A percentile compares a stretch with the other conserved stretches of the same genome.
Conservation (phyloP, 768 basidiomycete species). For the Holtermanniella nyarrowii region DNA sequence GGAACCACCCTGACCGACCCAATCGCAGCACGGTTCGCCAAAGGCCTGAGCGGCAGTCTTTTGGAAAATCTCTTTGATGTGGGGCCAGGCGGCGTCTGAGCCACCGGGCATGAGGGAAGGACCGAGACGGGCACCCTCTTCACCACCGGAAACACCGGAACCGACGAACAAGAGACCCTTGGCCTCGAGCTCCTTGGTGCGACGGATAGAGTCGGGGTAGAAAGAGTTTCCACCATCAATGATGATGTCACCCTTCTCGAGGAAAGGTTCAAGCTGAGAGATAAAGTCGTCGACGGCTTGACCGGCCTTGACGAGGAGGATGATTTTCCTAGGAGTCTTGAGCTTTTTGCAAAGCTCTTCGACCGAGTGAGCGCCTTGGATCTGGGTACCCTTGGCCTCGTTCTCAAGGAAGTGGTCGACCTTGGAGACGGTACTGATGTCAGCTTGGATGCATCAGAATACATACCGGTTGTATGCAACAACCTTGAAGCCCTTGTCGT, state of each 20-base stretch:
- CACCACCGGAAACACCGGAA: constrained; percentile 97
- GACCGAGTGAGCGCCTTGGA: constrained; percentile 88
- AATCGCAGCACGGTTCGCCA: constrained; percentile 97
- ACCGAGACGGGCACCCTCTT: constrained; percentile 94
- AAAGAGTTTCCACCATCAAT: constrained; percentile 99
- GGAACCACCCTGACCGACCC: constrained; percentile 83
- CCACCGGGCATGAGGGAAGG: constrained; percentile 99
- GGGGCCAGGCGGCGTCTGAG: constrained; percentile 83
- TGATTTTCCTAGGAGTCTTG: constrained; percentile 89
- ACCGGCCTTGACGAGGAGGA: constrained; percentile 98
- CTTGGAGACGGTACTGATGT: constrained; percentile 64
- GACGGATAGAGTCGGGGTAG: constrained; percentile 95
- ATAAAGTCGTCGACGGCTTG: constrained; percentile 94
- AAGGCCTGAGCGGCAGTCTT: constrained; percentile 89
- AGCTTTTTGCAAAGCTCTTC: constrained; percentile 85
- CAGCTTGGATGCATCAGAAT: not conserved
- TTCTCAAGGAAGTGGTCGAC: constrained; percentile 91
- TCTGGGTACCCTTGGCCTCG: constrained; percentile 95
- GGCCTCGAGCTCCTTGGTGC: constrained; percentile 78
- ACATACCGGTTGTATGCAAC: constrained; percentile 79
- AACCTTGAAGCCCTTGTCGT: constrained; percentile 97
- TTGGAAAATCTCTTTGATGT: constrained; percentile 98
- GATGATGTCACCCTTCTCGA: constrained; percentile 94
- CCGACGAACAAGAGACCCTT: constrained; percentile 97
- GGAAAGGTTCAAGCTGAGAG: constrained; percentile 68